These are phyloP conservation scores for Basidiobolus meristosporus DNA, from an alignment of 371 early-diverging fungal genomes.

Conservation along the genomic window DNA sequence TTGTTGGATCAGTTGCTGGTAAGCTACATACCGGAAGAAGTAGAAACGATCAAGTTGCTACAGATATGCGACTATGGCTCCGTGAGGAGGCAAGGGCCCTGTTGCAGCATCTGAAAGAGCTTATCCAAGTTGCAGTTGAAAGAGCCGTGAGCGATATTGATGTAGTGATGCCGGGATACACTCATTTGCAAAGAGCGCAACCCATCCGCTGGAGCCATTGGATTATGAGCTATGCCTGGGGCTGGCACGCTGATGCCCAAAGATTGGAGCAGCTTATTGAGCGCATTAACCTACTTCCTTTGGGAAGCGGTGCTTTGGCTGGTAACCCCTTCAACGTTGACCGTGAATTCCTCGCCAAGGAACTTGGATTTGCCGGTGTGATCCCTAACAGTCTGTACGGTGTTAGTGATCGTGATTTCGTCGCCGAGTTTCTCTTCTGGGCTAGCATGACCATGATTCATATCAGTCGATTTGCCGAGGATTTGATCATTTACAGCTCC, in stretches of 20 bases:
- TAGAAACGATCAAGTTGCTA: constrained; percentile 94
- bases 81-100: constrained; percentile 53
- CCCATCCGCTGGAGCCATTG: constrained; percentile 93
- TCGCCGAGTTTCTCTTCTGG: constrained; percentile 90
- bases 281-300: constrained; percentile 66
- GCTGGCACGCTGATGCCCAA: constrained; percentile 71
- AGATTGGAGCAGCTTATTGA: constrained; percentile 60
- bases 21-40: constrained; percentile 93
- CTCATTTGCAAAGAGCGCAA: constrained; percentile 95
- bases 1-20: constrained; percentile 81
- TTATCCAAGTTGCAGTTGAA: constrained; percentile 46
- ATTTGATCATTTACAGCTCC: constrained; percentile 80
- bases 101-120: constrained; percentile 36
- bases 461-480: constrained; percentile 81
- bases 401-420: constrained; percentile 88
- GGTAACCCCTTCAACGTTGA: constrained; percentile 95
- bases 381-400: constrained; percentile 78
- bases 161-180: constrained; percentile 92
- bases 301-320: constrained; percentile 88
- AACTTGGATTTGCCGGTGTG: constrained; percentile 68
- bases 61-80: constrained; percentile 90
- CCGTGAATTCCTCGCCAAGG: constrained; percentile 65
- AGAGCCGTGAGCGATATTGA: constrained; percentile 78
- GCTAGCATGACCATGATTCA: constrained; percentile 74
- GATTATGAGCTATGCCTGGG: constrained; percentile 72